Evolutionary conservation across 768 basidiomycete genomes (phyloP).

Genomic region (Kwoniella sp.): DNA sequence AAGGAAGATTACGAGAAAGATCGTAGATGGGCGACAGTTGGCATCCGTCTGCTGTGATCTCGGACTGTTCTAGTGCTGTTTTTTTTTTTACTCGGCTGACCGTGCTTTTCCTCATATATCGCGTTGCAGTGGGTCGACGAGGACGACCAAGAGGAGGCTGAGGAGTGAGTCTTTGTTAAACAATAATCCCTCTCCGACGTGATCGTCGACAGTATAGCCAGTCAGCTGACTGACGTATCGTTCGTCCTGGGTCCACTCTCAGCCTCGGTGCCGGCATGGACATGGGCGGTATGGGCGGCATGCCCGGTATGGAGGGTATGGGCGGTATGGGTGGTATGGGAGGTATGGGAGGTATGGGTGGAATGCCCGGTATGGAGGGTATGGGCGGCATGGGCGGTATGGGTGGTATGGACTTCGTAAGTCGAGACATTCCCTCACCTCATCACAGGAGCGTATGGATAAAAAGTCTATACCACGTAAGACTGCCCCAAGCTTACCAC

Average conservation of each 20-base stretch:
- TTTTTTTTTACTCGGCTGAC: constrained; percentile 16
- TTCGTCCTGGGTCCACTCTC: constrained; percentile 8
- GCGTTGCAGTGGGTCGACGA: constrained; percentile 78
- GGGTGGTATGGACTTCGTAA: constrained; percentile 53
- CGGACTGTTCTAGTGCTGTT: constrained; percentile 1
- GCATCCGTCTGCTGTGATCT: background rate
- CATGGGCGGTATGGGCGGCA: constrained; percentile 46
- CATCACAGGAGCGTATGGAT: no score
- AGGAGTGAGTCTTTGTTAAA: constrained; percentile 55
- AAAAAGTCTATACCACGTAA: no score
- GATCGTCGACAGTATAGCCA: constrained; percentile 1
- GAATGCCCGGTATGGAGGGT: constrained; percentile 43
- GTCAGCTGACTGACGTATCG: background rate
- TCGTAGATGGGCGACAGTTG: no score
- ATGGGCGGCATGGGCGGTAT: constrained; percentile 48
- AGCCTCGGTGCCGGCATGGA: constrained; percentile 43
- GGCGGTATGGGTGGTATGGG: constrained; percentile 44
- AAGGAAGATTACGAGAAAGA: no score
- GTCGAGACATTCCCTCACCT: background rate
- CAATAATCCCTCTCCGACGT: no score
- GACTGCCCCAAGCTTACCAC: background rate
- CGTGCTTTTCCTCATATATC: background rate
- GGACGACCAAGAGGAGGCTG: constrained; percentile 83
- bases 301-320: constrained; percentile 47
- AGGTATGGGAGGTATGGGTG: constrained; percentile 45